Conservation (phyloP, 768 basidiomycete genomes). For the Holtermanniella nyarrowii region DNA sequence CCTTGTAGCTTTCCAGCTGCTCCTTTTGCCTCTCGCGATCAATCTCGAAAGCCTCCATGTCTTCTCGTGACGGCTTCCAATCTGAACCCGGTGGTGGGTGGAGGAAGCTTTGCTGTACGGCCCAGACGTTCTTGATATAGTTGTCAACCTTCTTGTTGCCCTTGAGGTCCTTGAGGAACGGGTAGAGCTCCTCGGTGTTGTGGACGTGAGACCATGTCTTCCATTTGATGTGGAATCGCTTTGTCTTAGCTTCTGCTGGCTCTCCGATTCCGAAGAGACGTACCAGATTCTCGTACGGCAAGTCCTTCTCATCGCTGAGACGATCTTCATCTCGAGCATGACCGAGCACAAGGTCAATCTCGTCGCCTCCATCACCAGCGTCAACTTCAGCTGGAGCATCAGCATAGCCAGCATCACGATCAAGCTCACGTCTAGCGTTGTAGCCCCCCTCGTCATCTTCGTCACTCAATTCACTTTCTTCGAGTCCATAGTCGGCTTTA, state of each 20-base stretch:
- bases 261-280: slow-evolving; percentile 22
- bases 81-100: slow-evolving; percentile 47
- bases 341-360: slow-evolving; percentile 77
- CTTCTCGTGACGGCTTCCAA: slow-evolving; percentile 68
- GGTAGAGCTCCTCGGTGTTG: slow-evolving; percentile 97
- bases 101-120: slow-evolving; percentile 60
- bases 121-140: slow-evolving; percentile 70
- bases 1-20: slow-evolving; percentile 79
- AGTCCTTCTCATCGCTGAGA: slow-evolving; percentile 58
- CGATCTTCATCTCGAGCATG: slow-evolving; percentile 73
- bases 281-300: slow-evolving; percentile 82
- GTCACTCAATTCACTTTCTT: slow-evolving; percentile 21
- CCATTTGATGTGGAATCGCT: slow-evolving; percentile 99
- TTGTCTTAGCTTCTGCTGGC: slow-evolving; percentile 2
- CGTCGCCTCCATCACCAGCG: slow-evolving; percentile 18
- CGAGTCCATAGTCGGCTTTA: slow-evolving; percentile 33
- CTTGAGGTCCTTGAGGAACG: slow-evolving; percentile 87
- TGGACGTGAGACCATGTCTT: slow-evolving; percentile 95
- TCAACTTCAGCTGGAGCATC: slow-evolving; percentile 25
- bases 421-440: background rate
- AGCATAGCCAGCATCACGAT: slow-evolving; percentile 2
- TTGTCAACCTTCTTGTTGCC: slow-evolving; percentile 97
- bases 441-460: slow-evolving; percentile 6
- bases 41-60: slow-evolving; percentile 74
- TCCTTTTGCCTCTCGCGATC: slow-evolving; percentile 87